Evolutionary conservation across 179 eudicot species (phyloP).

Genomic region (Gypsophila paniculata): DNA sequence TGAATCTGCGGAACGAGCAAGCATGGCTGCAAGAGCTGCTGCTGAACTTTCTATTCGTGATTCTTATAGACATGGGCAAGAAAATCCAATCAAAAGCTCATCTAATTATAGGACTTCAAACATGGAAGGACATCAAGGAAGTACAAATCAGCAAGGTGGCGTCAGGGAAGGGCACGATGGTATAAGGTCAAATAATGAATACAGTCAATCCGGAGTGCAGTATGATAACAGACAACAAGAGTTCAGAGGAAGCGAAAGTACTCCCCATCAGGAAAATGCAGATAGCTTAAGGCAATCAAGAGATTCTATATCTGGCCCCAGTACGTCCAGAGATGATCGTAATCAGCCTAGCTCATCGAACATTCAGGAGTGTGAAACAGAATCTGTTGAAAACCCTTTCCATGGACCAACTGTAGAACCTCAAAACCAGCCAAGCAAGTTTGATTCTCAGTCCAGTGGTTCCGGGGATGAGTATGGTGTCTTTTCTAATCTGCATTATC

Average conservation of each 20-base stretch:
- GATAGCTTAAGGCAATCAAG: slow-evolving; percentile 25
- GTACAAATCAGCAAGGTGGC: slow-evolving; percentile 23
- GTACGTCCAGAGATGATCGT: slow-evolving; percentile 16
- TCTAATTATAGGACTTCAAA: slow-evolving; percentile 31
- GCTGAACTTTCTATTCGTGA: slow-evolving; percentile 59
- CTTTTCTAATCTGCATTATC: slow-evolving; percentile 27
- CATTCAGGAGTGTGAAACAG: slow-evolving; percentile 20
- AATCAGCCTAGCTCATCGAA: slow-evolving; percentile 18
- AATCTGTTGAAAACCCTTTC: slow-evolving; percentile 33
- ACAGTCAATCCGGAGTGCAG: slow-evolving; percentile 6
- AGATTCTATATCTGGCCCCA: slow-evolving; percentile 16
- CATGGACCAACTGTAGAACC: slow-evolving; percentile 23
- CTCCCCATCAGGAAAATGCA: neutral
- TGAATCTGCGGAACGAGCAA: slow-evolving; percentile 82
- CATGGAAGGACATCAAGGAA: slow-evolving; percentile 26
- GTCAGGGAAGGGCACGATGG: slow-evolving; percentile 25
- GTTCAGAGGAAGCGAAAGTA: slow-evolving; percentile 11
- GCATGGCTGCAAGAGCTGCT: slow-evolving; percentile 92
- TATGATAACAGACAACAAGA: slow-evolving; percentile 14
- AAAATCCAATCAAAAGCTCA: slow-evolving; percentile 28
- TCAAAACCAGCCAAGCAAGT: slow-evolving; percentile 26
- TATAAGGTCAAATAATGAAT: slow-evolving; percentile 14
- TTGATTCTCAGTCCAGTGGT: slow-evolving; percentile 32
- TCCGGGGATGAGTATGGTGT: slow-evolving; percentile 32
- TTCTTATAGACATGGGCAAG: slow-evolving; percentile 32